Evolutionary conservation across 2,329 filamentous ascomycete genomes (phyloP).

Genomic region (Alternaria metachromatica): DNA sequence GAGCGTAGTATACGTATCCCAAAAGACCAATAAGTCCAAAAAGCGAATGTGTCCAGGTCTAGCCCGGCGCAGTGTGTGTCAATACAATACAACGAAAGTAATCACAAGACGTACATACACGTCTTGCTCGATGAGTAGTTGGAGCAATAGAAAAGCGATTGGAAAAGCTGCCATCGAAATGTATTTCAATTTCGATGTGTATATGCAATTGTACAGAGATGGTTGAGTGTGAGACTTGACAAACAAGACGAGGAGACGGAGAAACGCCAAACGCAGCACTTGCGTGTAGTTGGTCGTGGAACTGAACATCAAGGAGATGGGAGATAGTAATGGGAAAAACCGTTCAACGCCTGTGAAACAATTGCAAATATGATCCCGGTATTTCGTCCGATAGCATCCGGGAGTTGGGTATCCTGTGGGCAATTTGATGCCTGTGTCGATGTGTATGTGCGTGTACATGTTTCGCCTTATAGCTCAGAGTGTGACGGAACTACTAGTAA

Average conservation of each 20-base stretch:
- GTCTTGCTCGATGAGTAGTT: background rate
- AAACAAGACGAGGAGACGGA: background rate
- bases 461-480: background rate
- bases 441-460: background rate
- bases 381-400: background rate
- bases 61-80: background rate
- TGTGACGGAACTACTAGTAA: slow-evolving; percentile 27
- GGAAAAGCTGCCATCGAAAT: background rate
- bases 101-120: background rate
- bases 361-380: background rate
- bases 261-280: slow-evolving; percentile 14
- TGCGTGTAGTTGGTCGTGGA: slow-evolving; percentile 8
- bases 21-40: background rate
- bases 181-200: background rate
- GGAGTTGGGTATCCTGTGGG: slow-evolving; percentile 8
- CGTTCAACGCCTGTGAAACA: slow-evolving; percentile 3
- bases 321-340: background rate
- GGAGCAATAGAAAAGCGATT: background rate
- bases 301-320: background rate
- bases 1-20: background rate
- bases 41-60: background rate
- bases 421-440: slow-evolving; percentile 10
- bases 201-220: slow-evolving; percentile 3
- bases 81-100: background rate
- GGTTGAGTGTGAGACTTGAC: background rate